Evolutionary conservation across 208 protist species (phyloP).

Genomic region (Perkinsela sp.): DNA sequence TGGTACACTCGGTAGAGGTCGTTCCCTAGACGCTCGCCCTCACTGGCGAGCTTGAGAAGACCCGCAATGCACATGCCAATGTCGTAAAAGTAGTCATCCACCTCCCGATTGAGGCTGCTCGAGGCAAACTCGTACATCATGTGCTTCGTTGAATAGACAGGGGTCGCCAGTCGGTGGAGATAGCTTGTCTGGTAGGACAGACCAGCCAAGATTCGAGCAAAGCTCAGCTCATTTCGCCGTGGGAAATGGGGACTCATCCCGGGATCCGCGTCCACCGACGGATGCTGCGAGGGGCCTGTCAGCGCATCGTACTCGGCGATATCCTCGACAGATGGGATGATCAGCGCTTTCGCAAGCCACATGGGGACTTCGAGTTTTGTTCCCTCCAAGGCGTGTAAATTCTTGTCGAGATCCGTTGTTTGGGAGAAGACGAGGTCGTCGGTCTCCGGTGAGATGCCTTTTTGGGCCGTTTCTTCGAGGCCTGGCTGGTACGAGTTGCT

Average conservation of each 20-base stretch:
- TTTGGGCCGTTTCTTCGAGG: background rate
- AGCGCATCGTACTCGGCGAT: too few species aligned
- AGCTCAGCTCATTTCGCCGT: background rate
- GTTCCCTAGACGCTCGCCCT: background rate
- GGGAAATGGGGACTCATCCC: background rate
- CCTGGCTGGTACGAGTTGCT: too few species aligned
- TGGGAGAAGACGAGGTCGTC: background rate
- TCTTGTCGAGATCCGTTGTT: background rate
- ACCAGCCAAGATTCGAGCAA: background rate
- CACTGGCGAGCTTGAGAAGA: background rate
- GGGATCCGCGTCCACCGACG: background rate
- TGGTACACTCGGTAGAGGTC: background rate
- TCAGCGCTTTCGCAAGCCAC: background rate
- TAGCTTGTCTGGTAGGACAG: background rate
- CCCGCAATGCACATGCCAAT: background rate
- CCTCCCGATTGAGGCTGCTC: background rate
- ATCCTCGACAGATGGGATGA: background rate
- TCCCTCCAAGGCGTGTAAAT: background rate
- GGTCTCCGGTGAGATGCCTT: background rate
- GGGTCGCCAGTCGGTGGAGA: background rate
- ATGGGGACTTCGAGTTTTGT: background rate
- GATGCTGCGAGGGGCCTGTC: too few species aligned
- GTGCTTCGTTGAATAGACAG: background rate
- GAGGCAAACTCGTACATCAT: background rate
- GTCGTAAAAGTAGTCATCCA: background rate